Percentiles rank a stretch among this genome's conserved stretches.
phyloP scores from a whole-genome alignment of 306 rosid species.

The Trichosanthes truncata region DNA sequence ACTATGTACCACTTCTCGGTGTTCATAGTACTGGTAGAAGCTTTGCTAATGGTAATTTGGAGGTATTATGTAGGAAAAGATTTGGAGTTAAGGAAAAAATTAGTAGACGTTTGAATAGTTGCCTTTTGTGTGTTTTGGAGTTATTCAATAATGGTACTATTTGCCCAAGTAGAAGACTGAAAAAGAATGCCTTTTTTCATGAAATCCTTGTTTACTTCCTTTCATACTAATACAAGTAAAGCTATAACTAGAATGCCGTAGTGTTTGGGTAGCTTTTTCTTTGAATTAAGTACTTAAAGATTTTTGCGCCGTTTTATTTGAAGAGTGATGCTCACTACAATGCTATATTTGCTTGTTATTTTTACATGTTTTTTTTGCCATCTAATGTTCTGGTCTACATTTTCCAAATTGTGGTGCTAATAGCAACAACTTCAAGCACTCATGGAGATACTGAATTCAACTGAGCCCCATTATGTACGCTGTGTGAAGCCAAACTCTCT shows the following conservation, averaged over 20 bases:
- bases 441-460: slow-evolving; percentile 77
- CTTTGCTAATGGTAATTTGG: background rate
- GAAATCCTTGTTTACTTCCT: background rate
- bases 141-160: background rate
- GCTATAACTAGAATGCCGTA: background rate
- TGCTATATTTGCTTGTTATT: background rate
- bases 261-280: background rate
- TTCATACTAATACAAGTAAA: background rate
- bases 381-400: slow-evolving; percentile 11
- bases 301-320: background rate
- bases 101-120: background rate
- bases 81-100: background rate
- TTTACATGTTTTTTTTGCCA: slow-evolving; percentile 8
- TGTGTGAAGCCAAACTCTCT: slow-evolving; percentile 95
- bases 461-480: slow-evolving; percentile 94
- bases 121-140: background rate
- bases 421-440: slow-evolving; percentile 99
- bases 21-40: background rate
- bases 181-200: background rate
- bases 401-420: slow-evolving; percentile 12
- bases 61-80: background rate
- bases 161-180: background rate
- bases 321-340: background rate
- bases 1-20: background rate
- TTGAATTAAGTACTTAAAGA: background rate